phyloP scores from a whole-genome alignment of 108 stramenopile species.

The Parietichytrium sp. region DNA sequence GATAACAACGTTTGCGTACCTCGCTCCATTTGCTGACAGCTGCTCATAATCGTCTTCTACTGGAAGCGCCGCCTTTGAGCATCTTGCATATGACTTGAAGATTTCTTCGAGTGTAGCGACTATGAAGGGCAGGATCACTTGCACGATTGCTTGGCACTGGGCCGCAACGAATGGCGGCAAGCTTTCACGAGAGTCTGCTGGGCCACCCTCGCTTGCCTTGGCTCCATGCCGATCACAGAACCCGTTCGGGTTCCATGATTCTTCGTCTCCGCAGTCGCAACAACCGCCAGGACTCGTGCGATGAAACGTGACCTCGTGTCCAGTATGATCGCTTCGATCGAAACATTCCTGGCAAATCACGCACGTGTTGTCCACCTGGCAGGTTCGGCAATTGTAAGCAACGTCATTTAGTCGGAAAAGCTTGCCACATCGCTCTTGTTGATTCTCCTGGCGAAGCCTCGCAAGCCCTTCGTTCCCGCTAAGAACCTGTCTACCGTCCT shows the following conservation, averaged over 20 bases:
- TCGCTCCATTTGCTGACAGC: not conserved
- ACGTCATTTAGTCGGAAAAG: conserved; percentile 91
- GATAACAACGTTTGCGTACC: conserved; percentile 40
- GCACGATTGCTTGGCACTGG: not conserved
- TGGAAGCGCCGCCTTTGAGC: not conserved
- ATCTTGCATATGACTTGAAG: not conserved
- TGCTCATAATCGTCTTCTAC: not conserved
- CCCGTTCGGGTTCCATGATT: conserved; percentile 87
- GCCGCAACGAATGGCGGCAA: not conserved
- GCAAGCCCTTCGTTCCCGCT: not conserved
- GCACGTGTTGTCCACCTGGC: conserved; percentile 90
- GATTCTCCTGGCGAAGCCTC: not conserved
- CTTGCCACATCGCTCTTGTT: conserved; percentile 74
- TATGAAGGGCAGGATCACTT: not conserved
- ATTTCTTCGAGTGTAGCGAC: not conserved
- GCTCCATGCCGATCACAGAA: conserved; percentile 81
- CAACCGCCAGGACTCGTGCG: conserved; percentile 92
- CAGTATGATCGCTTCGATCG: conserved; percentile 78
- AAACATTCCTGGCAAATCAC: conserved; percentile 95
- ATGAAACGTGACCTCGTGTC: conserved; percentile 97
- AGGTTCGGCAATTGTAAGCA: conserved; percentile 95
- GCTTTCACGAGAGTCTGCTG: not conserved
- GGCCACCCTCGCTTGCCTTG: not conserved
- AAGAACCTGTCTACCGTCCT: not conserved
- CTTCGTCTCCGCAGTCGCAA: conserved; percentile 98